Evolutionary conservation across 1,284 basidiomycete genomes (phyloP).

Genomic region (Golubevia sp.): DNA sequence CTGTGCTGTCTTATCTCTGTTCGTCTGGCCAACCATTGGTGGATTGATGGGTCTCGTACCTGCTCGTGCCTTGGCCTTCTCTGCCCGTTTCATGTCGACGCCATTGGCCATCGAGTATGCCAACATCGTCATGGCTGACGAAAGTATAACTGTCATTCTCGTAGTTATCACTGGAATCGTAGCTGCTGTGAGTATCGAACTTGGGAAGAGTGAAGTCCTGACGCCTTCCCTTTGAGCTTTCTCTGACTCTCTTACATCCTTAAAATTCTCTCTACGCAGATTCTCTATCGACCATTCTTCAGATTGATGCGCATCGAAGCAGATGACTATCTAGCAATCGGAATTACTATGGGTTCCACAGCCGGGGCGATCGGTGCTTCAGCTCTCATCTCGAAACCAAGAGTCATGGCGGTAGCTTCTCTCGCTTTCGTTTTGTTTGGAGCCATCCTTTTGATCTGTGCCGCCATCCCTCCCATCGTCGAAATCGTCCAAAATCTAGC

Average conservation of each 20-base stretch:
- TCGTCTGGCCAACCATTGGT: conserved; percentile 35
- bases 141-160: conserved; percentile 40
- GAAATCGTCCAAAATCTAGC: conserved; percentile 15
- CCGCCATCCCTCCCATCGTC: conserved; percentile 38
- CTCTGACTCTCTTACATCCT: no score
- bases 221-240: conserved; percentile 5
- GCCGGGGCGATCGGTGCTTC: conserved; percentile 43
- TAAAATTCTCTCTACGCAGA: neutral
- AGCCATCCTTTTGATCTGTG: conserved; percentile 31
- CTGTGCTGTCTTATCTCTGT: conserved; percentile 28
- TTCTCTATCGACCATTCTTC: conserved; percentile 48
- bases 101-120: conserved; percentile 45
- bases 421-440: conserved; percentile 44
- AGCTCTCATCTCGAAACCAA: conserved; percentile 29
- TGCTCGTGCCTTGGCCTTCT: conserved; percentile 28
- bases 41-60: conserved; percentile 24
- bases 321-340: conserved; percentile 33
- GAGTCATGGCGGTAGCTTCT: conserved; percentile 39
- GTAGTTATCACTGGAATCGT: conserved; percentile 49
- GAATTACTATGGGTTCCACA: conserved; percentile 41
- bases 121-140: conserved; percentile 36
- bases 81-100: conserved; percentile 41
- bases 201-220: no score
- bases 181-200: neutral
- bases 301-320: conserved; percentile 22